Base-by-base conservation (phyloP, 257 asterid genomes). In the Solanum sitiens region DNA sequence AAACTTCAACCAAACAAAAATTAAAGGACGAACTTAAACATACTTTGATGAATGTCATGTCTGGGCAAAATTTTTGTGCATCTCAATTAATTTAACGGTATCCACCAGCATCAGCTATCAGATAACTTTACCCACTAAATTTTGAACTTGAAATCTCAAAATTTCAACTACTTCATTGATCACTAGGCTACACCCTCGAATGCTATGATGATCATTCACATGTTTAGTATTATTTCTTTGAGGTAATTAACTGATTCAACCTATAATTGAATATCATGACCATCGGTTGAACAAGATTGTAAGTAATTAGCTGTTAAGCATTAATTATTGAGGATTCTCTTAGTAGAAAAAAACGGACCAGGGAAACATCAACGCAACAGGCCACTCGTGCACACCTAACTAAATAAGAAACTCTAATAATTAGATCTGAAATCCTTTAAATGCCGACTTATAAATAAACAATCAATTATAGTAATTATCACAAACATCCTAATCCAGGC, bases 311-410 rank as follows among this genome's bases (percentile, higher is more conserved):
- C 59, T 25, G 83, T 42, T 32, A n/a, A 42, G 39, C 84, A 77
- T 42, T 44, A 77, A 42, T 44, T 77, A 12, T 14, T 8, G 40
- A 44, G 63, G 65, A 77, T 44, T 25, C 25, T 44, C 40, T 44
- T 15, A 23, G 37, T 76, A 44, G 25, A 44, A 77, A 77, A 77
- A 77, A 33, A 44, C 2, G 25, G 16, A 25, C 6, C 42, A 30
- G 3, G 65, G 84, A 44, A 42, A 25, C 65, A 79, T 79, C 40
- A 79, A 79, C 14, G n/a, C 63, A 77, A 77, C 61, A 77, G 32
- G 61, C 39, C 63, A 77, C 25, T 44, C 84, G 40, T 77, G 84
- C 84, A 73, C 82, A 73, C 50, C 25, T 25, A 77, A 79, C 71
- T 63, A 63, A 23, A 63, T 63, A 63, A 63, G 71, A n/a, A n/a